Evolutionary conservation across 352 stramenopile genomes (phyloP).

Genomic region (Elongisporangium undulatum): DNA sequence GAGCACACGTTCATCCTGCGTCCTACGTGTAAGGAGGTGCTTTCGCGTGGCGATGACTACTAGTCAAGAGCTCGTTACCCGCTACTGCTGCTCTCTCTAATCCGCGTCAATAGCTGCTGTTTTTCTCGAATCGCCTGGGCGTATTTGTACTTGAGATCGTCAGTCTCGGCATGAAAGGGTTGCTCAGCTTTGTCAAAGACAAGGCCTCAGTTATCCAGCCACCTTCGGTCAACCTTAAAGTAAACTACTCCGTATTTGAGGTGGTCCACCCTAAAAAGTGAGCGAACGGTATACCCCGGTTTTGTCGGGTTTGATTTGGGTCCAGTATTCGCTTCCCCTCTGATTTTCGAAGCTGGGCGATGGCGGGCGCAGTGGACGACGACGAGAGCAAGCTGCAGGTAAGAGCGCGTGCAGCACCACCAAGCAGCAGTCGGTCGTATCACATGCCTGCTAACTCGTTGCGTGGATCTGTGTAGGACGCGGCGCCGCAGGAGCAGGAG

Average conservation of each 20-base stretch:
- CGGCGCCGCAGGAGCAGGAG: conserved; percentile 24
- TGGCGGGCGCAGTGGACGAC: neutral
- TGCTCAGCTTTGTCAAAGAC: conserved; percentile 51
- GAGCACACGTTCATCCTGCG: conserved; percentile 94
- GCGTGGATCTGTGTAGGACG: neutral
- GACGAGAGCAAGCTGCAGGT: neutral
- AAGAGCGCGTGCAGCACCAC: neutral
- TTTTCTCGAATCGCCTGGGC: conserved; percentile 82
- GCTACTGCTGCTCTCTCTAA: conserved; percentile 6
- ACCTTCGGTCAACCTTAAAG: too few relatives aligned
- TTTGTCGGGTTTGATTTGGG: neutral
- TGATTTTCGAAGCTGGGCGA: neutral
- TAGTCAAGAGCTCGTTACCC: too few relatives aligned
- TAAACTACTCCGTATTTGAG: neutral
- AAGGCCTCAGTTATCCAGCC: too few relatives aligned
- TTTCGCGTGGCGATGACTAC: conserved; percentile 93
- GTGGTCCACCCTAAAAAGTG: neutral
- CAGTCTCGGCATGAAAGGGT: conserved; percentile 92
- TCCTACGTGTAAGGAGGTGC: conserved; percentile 94
- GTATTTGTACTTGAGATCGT: conserved; percentile 95
- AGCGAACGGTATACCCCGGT: neutral
- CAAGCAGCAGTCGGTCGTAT: neutral
- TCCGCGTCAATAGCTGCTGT: conserved; percentile 40
- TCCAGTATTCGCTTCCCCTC: neutral
- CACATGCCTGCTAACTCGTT: neutral